Evolutionary conservation across 2,329 filamentous ascomycete species (phyloP).

Genomic region (Colletotrichum phormii): DNA sequence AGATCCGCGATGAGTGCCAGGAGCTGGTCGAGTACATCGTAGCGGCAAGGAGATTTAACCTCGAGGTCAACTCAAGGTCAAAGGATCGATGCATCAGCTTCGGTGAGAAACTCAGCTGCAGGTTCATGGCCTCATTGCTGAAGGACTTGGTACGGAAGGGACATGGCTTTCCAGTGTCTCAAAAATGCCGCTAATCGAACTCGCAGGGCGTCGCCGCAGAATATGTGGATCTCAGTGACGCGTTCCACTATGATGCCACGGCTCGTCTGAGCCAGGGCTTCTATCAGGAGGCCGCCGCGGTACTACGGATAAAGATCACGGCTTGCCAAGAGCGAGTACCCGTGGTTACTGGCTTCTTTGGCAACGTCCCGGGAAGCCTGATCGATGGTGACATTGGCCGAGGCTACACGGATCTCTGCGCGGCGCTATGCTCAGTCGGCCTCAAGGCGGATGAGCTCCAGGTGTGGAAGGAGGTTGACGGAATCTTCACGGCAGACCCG

Average conservation of each 20-base stretch:
- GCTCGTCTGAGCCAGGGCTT: constrained; percentile 74
- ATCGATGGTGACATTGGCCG: constrained; percentile 90
- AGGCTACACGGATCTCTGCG: constrained; percentile 96
- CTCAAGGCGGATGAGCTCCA: constrained; percentile 90
- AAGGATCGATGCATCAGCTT: constrained; percentile 93
- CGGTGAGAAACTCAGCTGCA: constrained; percentile 95
- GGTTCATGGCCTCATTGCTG: constrained; percentile 87
- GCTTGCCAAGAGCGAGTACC: constrained; percentile 77
- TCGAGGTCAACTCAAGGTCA: constrained; percentile 81
- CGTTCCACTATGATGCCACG: constrained; percentile 75
- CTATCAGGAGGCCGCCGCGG: constrained; percentile 72
- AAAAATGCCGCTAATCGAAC: constrained; percentile 42
- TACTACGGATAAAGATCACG: constrained; percentile 72
- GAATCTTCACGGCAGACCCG: constrained; percentile 87
- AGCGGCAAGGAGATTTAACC: constrained; percentile 73
- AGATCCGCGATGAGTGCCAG: constrained; percentile 83
- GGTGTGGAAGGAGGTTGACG: constrained; percentile 99
- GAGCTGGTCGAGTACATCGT: constrained; percentile 80
- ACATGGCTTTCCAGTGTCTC: not conserved
- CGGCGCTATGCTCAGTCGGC: constrained; percentile 90
- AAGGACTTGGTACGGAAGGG: constrained; percentile 71
- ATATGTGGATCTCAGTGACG: constrained; percentile 89
- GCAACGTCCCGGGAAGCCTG: constrained; percentile 89
- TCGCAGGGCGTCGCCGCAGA: constrained; percentile 80
- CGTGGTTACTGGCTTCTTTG: constrained; percentile 94